Percentiles rank a stretch among this genome's conserved stretches.
phyloP scores from a whole-genome alignment of 2,329 filamentous ascomycete species.

The Calonectria pseudoreteaudii region DNA sequence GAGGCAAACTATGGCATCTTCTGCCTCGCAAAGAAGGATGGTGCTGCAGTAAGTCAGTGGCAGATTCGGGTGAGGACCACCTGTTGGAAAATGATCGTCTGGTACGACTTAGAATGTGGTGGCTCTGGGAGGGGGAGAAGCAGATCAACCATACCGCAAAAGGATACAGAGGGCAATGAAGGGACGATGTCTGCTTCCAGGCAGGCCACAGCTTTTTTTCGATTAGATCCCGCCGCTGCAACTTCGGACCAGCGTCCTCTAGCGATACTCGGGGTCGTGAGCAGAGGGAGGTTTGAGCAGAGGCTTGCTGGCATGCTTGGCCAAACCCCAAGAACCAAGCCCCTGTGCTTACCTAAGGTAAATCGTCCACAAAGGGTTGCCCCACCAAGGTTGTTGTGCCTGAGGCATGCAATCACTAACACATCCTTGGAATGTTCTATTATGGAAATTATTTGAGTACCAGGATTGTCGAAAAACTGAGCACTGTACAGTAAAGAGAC shows the following conservation, averaged over 20 bases:
- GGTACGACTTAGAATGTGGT: conserved; percentile 32
- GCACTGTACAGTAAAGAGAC: not conserved
- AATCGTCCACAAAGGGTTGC: conserved; percentile 9
- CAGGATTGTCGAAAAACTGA: not conserved
- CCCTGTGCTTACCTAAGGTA: conserved; percentile 45
- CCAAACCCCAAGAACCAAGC: conserved; percentile 34
- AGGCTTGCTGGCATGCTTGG: conserved; percentile 35
- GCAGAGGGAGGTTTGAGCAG: conserved; percentile 35
- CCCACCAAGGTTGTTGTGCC: conserved; percentile 34
- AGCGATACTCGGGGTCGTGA: conserved; percentile 36
- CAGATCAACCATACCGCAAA: conserved; percentile 41
- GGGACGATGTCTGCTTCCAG: conserved; percentile 53
- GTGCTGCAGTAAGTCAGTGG: conserved; percentile 39
- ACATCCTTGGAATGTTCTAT: not conserved
- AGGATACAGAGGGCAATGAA: conserved; percentile 46
- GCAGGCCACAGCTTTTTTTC: conserved; percentile 47
- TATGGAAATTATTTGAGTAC: not conserved
- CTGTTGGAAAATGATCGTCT: conserved; percentile 24
- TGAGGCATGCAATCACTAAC: conserved; percentile 30
- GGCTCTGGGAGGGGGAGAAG: conserved; percentile 16
- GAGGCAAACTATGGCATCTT: conserved; percentile 49
- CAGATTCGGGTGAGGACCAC: conserved; percentile 17
- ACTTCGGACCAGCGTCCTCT: conserved; percentile 46
- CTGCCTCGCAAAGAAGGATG: conserved; percentile 38
- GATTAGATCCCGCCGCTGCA: conserved; percentile 45